phyloP scores from a whole-genome alignment of 306 rosid genomes.

The Prunus dulcis region DNA sequence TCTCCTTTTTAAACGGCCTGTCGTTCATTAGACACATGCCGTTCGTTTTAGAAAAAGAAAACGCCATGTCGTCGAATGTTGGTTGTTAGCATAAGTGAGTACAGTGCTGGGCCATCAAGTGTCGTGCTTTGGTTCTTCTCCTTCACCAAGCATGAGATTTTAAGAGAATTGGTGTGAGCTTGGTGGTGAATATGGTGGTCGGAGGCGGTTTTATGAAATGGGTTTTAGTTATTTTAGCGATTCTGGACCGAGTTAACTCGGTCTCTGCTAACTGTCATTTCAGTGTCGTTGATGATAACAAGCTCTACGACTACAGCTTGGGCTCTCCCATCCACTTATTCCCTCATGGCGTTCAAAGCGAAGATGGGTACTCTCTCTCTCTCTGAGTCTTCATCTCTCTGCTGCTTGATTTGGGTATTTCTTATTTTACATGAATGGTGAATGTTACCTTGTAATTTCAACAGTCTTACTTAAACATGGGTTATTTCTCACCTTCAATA shows the following conservation, averaged over 20 bases:
- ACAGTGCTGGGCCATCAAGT: not conserved
- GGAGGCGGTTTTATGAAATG: slow-evolving; percentile 22
- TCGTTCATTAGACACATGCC: not conserved
- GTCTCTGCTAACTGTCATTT: slow-evolving; percentile 48
- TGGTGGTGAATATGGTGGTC: slow-evolving; percentile 30
- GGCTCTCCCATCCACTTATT: slow-evolving; percentile 59
- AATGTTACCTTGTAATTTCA: not conserved
- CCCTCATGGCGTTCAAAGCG: slow-evolving; percentile 91
- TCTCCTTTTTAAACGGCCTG: not conserved
- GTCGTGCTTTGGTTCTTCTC: not conserved
- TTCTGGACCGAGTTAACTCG: slow-evolving; percentile 31
- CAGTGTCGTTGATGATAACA: slow-evolving; percentile 39
- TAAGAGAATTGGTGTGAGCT: slow-evolving; percentile 20
- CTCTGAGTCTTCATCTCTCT: not conserved
- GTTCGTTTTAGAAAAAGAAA: not conserved
- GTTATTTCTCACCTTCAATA: not conserved
- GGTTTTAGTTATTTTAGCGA: slow-evolving; percentile 35
- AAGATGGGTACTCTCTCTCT: slow-evolving; percentile 70
- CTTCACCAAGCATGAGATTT: not conserved
- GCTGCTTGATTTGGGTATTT: not conserved
- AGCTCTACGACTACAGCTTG: slow-evolving; percentile 67
- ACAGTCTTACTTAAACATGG: no score
- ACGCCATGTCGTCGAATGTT: not conserved
- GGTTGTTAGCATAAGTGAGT: not conserved
- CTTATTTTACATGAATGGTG: not conserved